Conservation (phyloP, 306 rosid genomes). For the Sesbania bispinosa region DNA sequence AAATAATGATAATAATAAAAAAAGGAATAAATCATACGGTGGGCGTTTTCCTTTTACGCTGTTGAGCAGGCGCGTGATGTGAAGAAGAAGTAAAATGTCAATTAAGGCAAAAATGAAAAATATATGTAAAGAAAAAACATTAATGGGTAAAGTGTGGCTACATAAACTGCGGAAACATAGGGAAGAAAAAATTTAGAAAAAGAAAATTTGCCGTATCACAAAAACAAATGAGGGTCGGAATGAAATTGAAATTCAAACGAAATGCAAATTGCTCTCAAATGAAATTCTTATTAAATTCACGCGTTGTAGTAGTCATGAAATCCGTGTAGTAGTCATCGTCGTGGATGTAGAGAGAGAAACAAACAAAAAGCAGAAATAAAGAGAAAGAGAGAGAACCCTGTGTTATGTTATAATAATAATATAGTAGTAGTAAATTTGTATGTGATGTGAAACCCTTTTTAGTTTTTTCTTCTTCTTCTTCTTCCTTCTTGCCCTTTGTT, state of each 20-base stretch:
- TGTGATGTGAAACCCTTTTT: background rate
- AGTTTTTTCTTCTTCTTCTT: background rate
- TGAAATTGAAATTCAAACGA: constrained; percentile 77
- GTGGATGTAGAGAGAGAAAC: constrained; percentile 39
- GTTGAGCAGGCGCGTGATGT: constrained; percentile 2
- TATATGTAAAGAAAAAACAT: background rate
- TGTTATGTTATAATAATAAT: too few species aligned
- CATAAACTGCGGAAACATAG: constrained; percentile 35
- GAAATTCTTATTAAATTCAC: constrained; percentile 76
- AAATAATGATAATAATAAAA: background rate
- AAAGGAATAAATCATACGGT: background rate
- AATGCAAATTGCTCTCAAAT: constrained; percentile 55
- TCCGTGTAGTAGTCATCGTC: constrained; percentile 68
- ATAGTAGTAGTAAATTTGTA: too few species aligned
- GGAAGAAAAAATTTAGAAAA: background rate
- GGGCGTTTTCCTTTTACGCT: background rate
- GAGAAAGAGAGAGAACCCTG: constrained; percentile 19
- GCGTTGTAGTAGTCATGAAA: constrained; percentile 72
- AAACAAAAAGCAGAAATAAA: constrained; percentile 5
- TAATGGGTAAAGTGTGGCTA: background rate
- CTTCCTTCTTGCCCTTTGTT: background rate
- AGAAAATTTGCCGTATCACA: background rate
- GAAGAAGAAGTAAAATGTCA: background rate
- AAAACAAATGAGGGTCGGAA: constrained; percentile 80
- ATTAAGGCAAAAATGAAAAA: background rate